Conservation (phyloP, 2,329 filamentous ascomycete species). For the Aspergillus neotritici region DNA sequence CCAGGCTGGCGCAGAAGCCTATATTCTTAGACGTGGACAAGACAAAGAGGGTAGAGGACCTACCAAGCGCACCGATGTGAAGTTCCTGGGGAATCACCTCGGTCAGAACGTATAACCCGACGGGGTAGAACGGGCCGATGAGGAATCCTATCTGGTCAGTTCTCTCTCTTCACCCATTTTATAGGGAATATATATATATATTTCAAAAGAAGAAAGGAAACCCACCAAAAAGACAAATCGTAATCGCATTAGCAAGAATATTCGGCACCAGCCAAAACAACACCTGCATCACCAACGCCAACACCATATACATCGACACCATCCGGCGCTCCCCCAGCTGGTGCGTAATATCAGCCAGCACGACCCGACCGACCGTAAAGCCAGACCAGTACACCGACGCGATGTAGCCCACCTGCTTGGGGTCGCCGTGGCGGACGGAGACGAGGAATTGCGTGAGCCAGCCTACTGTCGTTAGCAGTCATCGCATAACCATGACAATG, state of each 20-base stretch:
- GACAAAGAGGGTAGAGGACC: background rate
- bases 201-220: background rate
- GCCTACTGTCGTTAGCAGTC: conserved; percentile 8
- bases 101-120: conserved; percentile 20
- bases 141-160: conserved; percentile 17
- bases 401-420: conserved; percentile 20
- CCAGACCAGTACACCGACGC: conserved; percentile 21
- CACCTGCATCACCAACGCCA: conserved; percentile 17
- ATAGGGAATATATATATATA: background rate
- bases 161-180: background rate
- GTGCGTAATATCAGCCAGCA: conserved; percentile 20
- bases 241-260: conserved; percentile 19
- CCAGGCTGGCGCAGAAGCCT: conserved; percentile 22
- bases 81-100: conserved; percentile 19
- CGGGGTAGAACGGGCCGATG: conserved; percentile 23
- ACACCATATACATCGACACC: conserved; percentile 16
- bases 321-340: conserved; percentile 20
- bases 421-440: conserved; percentile 18
- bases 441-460: conserved; percentile 23
- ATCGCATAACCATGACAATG: background rate
- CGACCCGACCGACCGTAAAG: conserved; percentile 19
- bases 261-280: conserved; percentile 20
- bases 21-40: conserved; percentile 2
- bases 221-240: conserved; percentile 20
- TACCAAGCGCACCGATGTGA: conserved; percentile 20